phyloP scores from a whole-genome alignment of 345 rosid genomes.

The Eucalyptus camaldulensis region DNA sequence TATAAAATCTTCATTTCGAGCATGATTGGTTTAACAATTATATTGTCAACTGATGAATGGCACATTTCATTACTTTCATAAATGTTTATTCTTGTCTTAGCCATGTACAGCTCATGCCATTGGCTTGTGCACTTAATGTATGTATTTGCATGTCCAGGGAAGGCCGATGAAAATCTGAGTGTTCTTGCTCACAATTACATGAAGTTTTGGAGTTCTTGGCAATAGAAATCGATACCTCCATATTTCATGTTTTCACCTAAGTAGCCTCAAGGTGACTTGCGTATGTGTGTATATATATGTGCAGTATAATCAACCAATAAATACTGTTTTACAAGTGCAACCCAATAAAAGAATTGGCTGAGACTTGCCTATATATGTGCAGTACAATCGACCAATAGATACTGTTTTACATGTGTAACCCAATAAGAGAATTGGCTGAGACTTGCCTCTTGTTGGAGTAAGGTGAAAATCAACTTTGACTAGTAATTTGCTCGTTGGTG shows the following conservation, averaged over 20 bases:
- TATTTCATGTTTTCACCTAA: background rate
- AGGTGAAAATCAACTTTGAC: background rate
- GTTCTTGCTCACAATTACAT: background rate
- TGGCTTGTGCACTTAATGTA: background rate
- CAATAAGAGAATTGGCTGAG: background rate
- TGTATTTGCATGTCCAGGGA: background rate
- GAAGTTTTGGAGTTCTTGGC: background rate
- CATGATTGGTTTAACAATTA: background rate
- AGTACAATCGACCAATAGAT: background rate
- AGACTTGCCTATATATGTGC: background rate
- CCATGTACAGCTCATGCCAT: background rate
- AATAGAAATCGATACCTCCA: background rate
- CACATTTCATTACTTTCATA: background rate
- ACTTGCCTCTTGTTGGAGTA: background rate
- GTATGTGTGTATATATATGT: too few species aligned
- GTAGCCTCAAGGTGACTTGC: background rate
- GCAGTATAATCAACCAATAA: too few species aligned
- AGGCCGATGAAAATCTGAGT: background rate
- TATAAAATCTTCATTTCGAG: background rate
- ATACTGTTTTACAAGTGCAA: background rate
- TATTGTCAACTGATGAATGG: background rate
- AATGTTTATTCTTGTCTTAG: background rate
- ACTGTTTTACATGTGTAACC: accelerated
- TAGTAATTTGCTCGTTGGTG: background rate
- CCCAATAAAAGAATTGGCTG: background rate